Conservation (phyloP, 1,284 basidiomycete species). For the Cutaneotrichosporon cavernicola region DNA sequence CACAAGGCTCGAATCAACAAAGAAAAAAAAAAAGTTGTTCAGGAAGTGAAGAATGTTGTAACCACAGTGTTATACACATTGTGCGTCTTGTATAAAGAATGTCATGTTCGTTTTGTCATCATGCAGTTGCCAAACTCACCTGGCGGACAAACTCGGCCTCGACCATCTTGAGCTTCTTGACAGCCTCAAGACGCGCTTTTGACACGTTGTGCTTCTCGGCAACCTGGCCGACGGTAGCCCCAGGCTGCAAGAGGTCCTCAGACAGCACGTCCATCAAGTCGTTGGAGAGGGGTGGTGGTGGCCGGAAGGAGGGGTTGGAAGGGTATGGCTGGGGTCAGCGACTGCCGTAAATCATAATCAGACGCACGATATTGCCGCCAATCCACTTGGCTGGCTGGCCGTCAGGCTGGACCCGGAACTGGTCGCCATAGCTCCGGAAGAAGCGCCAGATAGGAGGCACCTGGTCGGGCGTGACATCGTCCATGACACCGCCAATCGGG, state of each 20-base stretch:
- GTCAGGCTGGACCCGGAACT: slow-evolving; percentile 27
- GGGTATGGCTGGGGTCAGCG: slow-evolving; percentile 44
- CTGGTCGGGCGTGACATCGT: neutral
- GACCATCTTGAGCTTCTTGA: slow-evolving; percentile 48
- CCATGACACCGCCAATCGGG: neutral
- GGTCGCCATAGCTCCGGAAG: neutral
- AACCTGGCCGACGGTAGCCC: slow-evolving; percentile 37
- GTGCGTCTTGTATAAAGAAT: slow-evolving; percentile 52
- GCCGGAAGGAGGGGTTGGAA: slow-evolving; percentile 50
- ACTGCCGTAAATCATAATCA: too few species aligned
- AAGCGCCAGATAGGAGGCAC: neutral
- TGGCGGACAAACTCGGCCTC: slow-evolving; percentile 47
- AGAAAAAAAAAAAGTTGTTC: slow-evolving; percentile 26
- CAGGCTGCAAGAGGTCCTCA: slow-evolving; percentile 27
- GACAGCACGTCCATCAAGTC: slow-evolving; percentile 41
- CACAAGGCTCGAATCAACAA: slow-evolving; percentile 1
- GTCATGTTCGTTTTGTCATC: slow-evolving; percentile 51
- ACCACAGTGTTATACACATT: slow-evolving; percentile 36
- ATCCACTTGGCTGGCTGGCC: slow-evolving; percentile 48
- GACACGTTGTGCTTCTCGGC: slow-evolving; percentile 44
- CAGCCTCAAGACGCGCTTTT: slow-evolving; percentile 49
- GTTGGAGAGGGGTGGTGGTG: slow-evolving; percentile 50
- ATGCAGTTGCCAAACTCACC: slow-evolving; percentile 35
- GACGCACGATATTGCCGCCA: slow-evolving; percentile 44
- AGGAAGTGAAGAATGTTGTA: slow-evolving; percentile 54